These are phyloP conservation scores for Avena eriantha DNA, from an alignment of 176 grass and related monocot genomes.

Conservation along the genomic window DNA sequence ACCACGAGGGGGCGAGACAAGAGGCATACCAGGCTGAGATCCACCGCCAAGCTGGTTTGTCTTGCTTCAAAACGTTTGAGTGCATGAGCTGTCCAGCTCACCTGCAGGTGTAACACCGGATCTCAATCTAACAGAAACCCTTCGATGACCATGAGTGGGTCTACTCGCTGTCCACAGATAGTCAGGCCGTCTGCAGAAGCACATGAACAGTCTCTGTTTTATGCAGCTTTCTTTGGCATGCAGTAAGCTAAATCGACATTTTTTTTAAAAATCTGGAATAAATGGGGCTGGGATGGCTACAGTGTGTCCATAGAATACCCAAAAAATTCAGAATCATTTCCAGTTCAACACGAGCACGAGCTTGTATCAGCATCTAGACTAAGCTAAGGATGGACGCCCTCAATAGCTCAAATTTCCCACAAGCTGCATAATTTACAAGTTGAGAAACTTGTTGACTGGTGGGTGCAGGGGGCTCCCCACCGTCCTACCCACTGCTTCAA, in stretches of 20 bases:
- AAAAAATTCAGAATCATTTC: slow-evolving; percentile 42
- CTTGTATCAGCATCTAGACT: slow-evolving; percentile 34
- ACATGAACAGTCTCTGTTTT: not conserved
- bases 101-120: slow-evolving; percentile 28
- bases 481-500: slow-evolving; percentile 25
- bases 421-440: slow-evolving; percentile 47
- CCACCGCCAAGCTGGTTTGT: slow-evolving; percentile 35
- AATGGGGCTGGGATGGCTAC: slow-evolving; percentile 2
- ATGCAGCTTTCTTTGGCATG: not conserved
- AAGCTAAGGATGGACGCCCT: slow-evolving; percentile 14
- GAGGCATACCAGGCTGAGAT: slow-evolving; percentile 21
- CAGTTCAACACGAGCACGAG: slow-evolving; percentile 12
- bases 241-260: not conserved
- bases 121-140: slow-evolving; percentile 41
- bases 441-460: slow-evolving; percentile 32
- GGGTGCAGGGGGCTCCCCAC: not conserved
- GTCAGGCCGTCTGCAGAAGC: not conserved
- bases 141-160: slow-evolving; percentile 23
- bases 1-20: not conserved
- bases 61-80: slow-evolving; percentile 39
- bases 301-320: slow-evolving; percentile 15
- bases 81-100: slow-evolving; percentile 34
- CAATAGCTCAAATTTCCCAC: slow-evolving; percentile 29
- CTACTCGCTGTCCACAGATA: slow-evolving; percentile 16
- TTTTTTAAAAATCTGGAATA: not conserved